These are phyloP conservation scores for Acacia melanoxylon DNA, from an alignment of 306 rosid genomes.

Conservation along the genomic window DNA sequence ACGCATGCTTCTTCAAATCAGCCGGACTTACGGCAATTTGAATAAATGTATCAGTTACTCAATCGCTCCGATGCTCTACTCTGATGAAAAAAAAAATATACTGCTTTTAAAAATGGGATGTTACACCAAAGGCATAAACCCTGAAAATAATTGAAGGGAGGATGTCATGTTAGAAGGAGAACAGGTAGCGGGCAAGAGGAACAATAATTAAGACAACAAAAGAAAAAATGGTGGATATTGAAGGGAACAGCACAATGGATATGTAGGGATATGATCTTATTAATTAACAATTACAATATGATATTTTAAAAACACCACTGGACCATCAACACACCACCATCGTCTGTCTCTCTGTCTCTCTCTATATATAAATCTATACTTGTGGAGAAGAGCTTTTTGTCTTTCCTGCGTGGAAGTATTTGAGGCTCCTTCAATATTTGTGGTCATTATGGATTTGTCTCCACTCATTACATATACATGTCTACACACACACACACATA, in stretches of 20 bases:
- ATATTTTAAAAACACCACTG: no score
- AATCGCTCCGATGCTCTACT: no score
- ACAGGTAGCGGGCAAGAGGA: not conserved
- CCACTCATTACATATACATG: not conserved
- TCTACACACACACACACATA: not conserved
- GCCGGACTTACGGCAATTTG: no score
- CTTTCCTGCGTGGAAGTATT: conserved; percentile 11
- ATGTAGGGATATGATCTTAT: not conserved
- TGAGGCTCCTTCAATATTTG: conserved; percentile 11
- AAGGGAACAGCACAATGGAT: not conserved
- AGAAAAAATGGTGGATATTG: not conserved
- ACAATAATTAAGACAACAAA: not conserved
- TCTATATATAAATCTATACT: no score
- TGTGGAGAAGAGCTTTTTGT: conserved; percentile 42
- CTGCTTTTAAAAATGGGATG: no score
- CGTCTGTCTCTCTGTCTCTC: no score
- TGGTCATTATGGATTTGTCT: conserved; percentile 41
- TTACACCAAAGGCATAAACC: not conserved
- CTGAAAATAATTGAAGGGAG: not conserved
- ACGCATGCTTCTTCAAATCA: no score
- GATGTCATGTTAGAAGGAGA: not conserved
- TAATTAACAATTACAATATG: no score
- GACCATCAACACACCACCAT: no score
- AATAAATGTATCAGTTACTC: no score
- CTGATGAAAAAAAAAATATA: no score